Percentiles rank a stretch among this genome's conserved stretches.
phyloP scores from a whole-genome alignment of 1,284 basidiomycete species.

The Entoloma clypeatum region DNA sequence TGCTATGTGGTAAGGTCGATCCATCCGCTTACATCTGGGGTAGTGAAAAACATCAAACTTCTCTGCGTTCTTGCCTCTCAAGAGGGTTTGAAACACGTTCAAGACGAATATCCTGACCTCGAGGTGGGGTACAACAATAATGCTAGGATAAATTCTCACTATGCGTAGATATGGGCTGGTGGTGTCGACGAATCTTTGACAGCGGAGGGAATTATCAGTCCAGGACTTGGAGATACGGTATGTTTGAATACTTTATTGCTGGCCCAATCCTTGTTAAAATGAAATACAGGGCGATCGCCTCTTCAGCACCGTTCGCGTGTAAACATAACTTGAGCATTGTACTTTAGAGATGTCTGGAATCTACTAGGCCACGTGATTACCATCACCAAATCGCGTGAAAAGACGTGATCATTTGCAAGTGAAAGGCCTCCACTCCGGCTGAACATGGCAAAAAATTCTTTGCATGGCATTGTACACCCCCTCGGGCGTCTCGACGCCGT shows the following conservation, averaged over 20 bases:
- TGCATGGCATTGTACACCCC: conserved; percentile 24
- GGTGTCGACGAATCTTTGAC: conserved; percentile 77
- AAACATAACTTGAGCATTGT: not conserved
- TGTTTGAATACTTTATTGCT: conserved; percentile 26
- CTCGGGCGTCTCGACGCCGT: conserved; percentile 36
- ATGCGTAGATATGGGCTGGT: conserved; percentile 74
- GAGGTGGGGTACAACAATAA: conserved; percentile 48
- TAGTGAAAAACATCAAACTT: conserved; percentile 77
- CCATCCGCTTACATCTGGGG: conserved; percentile 5
- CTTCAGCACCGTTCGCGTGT: conserved; percentile 51
- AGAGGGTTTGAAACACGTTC: conserved; percentile 69
- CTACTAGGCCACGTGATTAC: too few relatives aligned
- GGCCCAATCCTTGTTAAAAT: conserved; percentile 13
- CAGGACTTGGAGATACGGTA: conserved; percentile 88
- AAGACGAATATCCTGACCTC: conserved; percentile 68
- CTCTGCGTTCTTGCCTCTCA: conserved; percentile 80
- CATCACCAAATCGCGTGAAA: too few relatives aligned
- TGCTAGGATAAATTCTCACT: conserved; percentile 8
- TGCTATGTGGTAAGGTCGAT: conserved; percentile 2
- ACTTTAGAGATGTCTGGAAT: not conserved
- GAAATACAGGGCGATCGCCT: conserved; percentile 57
- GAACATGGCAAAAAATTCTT: conserved; percentile 8
- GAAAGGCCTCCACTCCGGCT: conserved; percentile 30
- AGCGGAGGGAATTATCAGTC: conserved; percentile 70
- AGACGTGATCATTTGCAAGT: conserved; percentile 41